Evolutionary conservation across 2,329 filamentous ascomycete genomes (phyloP), one percentile per base, ranked within the genome.

Genomic region (Pyrenophora graminea): DNA sequence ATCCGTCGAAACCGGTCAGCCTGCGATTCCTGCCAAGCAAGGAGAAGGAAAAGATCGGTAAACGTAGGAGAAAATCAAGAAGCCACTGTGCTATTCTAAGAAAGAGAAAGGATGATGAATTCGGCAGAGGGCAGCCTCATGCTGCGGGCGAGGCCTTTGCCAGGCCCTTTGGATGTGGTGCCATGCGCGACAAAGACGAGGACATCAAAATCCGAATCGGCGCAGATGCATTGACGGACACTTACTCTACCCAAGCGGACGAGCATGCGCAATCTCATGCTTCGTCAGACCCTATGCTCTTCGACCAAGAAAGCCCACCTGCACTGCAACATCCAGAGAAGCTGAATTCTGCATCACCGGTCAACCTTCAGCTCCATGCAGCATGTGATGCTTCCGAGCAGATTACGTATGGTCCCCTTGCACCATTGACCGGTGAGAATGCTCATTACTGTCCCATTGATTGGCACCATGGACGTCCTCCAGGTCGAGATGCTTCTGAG

Each of bases 171-270:
- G 9, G 44, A 50, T 57, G 53, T 34, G 49, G 57, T 44, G 59
- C 56, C 19, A 32, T 55, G 17, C 46, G 41, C 21, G 48, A 54
- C 38, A 39, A 50, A 30, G 25, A 43, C 23, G 56, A 71, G 36
- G 47, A 67, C 47, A 66, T 75, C 44, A 63, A 56, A 39, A 63
- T 75, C 48, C 68, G 64, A 19, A 71, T 75, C 48, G 72, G 73
- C 13, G 66, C 66, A 45, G 66, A 71, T 55, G 72, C 69, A 49
- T 61, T 70, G 56, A 62, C 61, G 41, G 67, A 56, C 43, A 56
- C 55, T 33, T 56, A 51, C n/a, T 59, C 60, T 34, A 59, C 46
- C 36, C 55, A 56, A 33, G 48, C 40, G 12, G 34, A 46, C 32
- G 48, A 42, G 39, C 48, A 39, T 30, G 39, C 38, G 27, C 45